Conservation (phyloP, 306 rosid genomes). For the Dalbergia cochinchinensis region DNA sequence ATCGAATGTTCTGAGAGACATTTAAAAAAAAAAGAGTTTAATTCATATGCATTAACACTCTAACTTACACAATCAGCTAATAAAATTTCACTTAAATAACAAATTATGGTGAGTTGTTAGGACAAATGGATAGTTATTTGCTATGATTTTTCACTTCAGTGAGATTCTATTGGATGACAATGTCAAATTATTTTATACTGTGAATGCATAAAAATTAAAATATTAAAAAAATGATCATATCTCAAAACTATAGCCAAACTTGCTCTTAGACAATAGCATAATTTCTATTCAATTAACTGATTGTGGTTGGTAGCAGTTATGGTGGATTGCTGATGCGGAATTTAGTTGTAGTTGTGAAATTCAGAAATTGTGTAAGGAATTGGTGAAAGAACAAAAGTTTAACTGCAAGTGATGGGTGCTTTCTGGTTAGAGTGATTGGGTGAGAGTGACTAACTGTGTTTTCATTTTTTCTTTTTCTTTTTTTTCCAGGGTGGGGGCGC, state of each 20-base stretch:
- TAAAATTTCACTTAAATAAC: no score
- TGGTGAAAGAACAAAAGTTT: background rate
- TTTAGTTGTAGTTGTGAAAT: background rate
- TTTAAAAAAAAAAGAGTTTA: no score
- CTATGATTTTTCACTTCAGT: no score
- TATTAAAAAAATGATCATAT: no score
- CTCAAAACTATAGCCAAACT: background rate
- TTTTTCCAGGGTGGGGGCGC: slow-evolving; percentile 80
- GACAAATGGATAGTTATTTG: no score
- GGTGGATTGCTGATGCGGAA: background rate
- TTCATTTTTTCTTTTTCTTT: background rate
- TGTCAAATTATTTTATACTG: no score
- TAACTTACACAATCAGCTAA: no score
- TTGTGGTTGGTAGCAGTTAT: background rate
- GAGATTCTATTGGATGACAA: no score
- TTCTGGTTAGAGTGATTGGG: background rate
- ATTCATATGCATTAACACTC: no score
- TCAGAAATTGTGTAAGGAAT: background rate
- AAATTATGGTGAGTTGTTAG: no score
- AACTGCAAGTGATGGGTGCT: background rate
- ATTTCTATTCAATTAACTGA: background rate
- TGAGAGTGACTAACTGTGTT: background rate
- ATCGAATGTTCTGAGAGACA: no score
- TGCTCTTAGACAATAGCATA: background rate
- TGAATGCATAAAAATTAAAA: no score